Conservation (phyloP, 2,329 filamentous ascomycete species). For the Penicillium sp. region DNA sequence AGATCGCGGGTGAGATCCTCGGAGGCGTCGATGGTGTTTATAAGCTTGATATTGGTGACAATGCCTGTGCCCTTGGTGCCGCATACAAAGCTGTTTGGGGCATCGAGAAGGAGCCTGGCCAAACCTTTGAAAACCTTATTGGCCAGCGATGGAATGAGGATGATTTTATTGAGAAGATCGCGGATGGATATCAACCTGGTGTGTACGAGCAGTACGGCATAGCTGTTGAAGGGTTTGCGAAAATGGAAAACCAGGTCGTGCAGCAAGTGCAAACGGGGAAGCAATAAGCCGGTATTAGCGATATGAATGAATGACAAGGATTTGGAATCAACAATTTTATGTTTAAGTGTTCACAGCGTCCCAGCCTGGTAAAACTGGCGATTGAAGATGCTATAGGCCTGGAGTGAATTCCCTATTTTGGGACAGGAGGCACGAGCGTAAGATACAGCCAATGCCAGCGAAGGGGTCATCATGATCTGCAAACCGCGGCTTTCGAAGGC, state of each 20-base stretch:
- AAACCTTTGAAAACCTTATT: conserved; percentile 88
- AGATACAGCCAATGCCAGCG: not conserved
- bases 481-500: not conserved
- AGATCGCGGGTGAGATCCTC: conserved; percentile 81
- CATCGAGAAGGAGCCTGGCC: conserved; percentile 63
- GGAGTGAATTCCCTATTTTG: not conserved
- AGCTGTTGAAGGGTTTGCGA: conserved; percentile 73
- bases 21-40: conserved; percentile 89
- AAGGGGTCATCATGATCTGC: not conserved
- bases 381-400: not conserved
- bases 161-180: conserved; percentile 78
- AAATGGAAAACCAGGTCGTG: conserved; percentile 70
- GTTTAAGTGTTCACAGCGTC: too few relatives aligned
- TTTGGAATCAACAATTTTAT: not conserved
- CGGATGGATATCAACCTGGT: conserved; percentile 73
- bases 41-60: conserved; percentile 89
- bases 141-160: conserved; percentile 82
- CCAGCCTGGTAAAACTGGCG: too few relatives aligned
- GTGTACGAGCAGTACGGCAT: conserved; percentile 76
- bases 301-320: not conserved
- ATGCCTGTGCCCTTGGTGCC: conserved; percentile 89
- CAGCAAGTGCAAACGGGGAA: not conserved
- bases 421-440: not conserved
- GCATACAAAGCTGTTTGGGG: conserved; percentile 98
- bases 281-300: not conserved